Percentiles rank a stretch among this genome's conserved stretches.
phyloP scores from a whole-genome alignment of 23 red algal species.

The Gracilaria gracilis region DNA sequence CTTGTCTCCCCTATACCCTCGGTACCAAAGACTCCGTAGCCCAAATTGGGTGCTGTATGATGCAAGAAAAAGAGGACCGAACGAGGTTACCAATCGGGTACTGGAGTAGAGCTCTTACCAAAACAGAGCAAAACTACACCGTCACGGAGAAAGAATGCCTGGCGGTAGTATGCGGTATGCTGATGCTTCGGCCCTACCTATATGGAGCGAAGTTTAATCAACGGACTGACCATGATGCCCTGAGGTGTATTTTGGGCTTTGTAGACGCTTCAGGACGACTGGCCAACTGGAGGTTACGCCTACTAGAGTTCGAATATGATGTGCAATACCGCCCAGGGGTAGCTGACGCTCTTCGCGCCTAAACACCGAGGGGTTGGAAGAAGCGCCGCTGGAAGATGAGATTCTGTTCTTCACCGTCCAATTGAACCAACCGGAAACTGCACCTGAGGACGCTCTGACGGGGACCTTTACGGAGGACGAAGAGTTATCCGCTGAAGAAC shows the following conservation, averaged over 20 bases:
- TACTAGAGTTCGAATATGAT: constrained; percentile 17
- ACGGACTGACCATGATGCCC: constrained; percentile 1
- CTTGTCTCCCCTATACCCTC: not conserved
- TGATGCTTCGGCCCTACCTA: too few relatives aligned
- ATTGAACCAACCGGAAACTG: too few relatives aligned
- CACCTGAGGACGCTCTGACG: not conserved
- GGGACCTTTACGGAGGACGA: too few relatives aligned
- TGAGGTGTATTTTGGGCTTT: constrained; percentile 6
- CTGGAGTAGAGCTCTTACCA: not conserved
- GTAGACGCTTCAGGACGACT: not conserved
- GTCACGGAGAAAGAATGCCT: too few relatives aligned
- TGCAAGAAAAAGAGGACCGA: constrained; percentile 5
- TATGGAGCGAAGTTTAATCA: not conserved
- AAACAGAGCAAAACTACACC: not conserved
- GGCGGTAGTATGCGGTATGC: too few relatives aligned
- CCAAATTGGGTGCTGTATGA: constrained; percentile 26
- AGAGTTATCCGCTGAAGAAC: too few relatives aligned
- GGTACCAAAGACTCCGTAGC: constrained; percentile 10
- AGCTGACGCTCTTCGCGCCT: not conserved
- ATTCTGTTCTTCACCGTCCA: not conserved
- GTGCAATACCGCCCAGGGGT: not conserved
- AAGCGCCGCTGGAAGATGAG: not conserved
- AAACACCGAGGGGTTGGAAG: not conserved
- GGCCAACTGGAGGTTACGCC: not conserved
- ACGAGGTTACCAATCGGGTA: constrained; percentile 29